phyloP scores from a whole-genome alignment of 2,329 filamentous ascomycete genomes.

The Stachybotrys chlorohalonatus region DNA sequence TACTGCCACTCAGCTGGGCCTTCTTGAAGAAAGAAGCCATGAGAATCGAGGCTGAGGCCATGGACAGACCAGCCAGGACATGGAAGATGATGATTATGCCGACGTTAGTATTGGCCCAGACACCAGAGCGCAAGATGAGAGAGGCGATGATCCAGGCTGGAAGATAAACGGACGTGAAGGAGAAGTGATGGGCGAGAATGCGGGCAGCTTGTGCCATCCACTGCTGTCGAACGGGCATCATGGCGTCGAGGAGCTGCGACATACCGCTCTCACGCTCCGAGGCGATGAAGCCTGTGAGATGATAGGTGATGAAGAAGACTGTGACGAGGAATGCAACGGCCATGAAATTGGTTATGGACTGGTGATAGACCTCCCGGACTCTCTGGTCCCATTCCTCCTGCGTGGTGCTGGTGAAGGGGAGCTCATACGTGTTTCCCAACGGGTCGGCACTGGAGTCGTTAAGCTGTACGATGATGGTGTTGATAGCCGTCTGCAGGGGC shows the following conservation, averaged over 20 bases:
- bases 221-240: constrained; percentile 68
- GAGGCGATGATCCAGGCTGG: constrained; percentile 77
- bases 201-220: constrained; percentile 74
- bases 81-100: constrained; percentile 66
- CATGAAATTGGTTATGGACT: constrained; percentile 63
- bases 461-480: constrained; percentile 57
- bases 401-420: constrained; percentile 67
- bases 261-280: constrained; percentile 80
- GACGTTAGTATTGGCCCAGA: constrained; percentile 56
- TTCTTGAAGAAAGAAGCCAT: constrained; percentile 82
- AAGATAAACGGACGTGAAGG: constrained; percentile 71
- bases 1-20: constrained; percentile 80
- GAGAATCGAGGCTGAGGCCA: constrained; percentile 73
- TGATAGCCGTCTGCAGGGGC: constrained; percentile 71
- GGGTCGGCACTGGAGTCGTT: constrained; percentile 31
- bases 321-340: constrained; percentile 72
- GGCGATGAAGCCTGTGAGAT: constrained; percentile 78
- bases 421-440: constrained; percentile 45
- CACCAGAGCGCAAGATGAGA: constrained; percentile 50
- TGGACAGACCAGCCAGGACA: constrained; percentile 64
- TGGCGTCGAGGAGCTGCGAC: constrained; percentile 80
- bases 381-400: constrained; percentile 54
- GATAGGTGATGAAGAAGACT: constrained; percentile 75
- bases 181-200: constrained; percentile 69
- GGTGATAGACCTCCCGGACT: constrained; percentile 63